phyloP scores from a whole-genome alignment of 2,329 filamentous ascomycete species.

The Penicillium sp. region DNA sequence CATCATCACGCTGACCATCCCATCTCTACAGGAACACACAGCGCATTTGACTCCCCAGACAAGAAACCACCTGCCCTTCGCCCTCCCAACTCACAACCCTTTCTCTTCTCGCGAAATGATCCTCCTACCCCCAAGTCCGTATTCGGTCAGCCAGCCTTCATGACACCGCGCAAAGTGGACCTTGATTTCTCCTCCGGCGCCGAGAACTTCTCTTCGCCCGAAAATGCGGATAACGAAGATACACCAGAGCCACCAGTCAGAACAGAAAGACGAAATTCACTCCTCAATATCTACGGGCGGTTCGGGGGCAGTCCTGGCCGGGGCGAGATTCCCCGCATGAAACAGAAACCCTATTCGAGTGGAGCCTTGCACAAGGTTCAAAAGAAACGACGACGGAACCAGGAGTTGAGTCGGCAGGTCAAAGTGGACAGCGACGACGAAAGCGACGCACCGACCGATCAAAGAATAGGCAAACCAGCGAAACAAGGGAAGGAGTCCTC shows the following conservation, averaged over 20 bases:
- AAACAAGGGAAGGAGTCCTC: slow-evolving; percentile 19
- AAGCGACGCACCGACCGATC: slow-evolving; percentile 40
- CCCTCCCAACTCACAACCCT: slow-evolving; percentile 51
- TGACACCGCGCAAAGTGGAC: slow-evolving; percentile 51
- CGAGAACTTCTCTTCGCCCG: slow-evolving; percentile 48
- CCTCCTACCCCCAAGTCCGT: slow-evolving; percentile 30
- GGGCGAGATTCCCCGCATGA: slow-evolving; percentile 61
- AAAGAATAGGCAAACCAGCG: slow-evolving; percentile 32
- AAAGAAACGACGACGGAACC: slow-evolving; percentile 51
- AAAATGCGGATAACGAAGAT: slow-evolving; percentile 49
- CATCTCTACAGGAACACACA: slow-evolving; percentile 36
- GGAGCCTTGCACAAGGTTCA: slow-evolving; percentile 47
- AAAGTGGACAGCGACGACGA: slow-evolving; percentile 45
- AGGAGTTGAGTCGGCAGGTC: slow-evolving; percentile 46
- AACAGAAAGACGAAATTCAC: slow-evolving; percentile 39
- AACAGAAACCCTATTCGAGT: slow-evolving; percentile 49
- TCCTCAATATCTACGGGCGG: slow-evolving; percentile 44
- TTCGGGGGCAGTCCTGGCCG: slow-evolving; percentile 58
- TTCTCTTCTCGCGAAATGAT: slow-evolving; percentile 46
- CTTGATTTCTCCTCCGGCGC: slow-evolving; percentile 50
- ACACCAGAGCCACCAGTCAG: slow-evolving; percentile 45
- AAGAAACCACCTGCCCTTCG: slow-evolving; percentile 52
- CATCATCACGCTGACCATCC: not conserved
- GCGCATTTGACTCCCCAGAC: slow-evolving; percentile 47
- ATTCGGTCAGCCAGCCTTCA: slow-evolving; percentile 47